Conservation (phyloP, 805 yeast genomes). For the Yamadazyma philogaea region DNA sequence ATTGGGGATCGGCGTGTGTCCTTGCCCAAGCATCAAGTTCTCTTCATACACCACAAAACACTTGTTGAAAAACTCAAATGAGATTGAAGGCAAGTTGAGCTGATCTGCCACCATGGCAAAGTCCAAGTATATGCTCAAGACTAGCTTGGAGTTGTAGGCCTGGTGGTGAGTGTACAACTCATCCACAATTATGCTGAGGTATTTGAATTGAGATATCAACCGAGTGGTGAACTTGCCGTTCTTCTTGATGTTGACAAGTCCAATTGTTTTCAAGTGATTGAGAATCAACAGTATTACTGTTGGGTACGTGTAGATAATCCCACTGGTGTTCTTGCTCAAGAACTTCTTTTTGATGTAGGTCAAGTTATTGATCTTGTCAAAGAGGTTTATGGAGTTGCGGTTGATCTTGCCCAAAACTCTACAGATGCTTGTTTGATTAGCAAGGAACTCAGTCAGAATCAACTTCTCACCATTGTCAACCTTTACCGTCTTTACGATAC, state of each 20-base stretch:
- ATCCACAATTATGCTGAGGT: slow-evolving; percentile 62
- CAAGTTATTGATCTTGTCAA: slow-evolving; percentile 30
- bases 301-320: slow-evolving; percentile 69
- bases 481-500: slow-evolving; percentile 33
- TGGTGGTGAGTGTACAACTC: slow-evolving; percentile 53
- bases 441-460: slow-evolving; percentile 36
- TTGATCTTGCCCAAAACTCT: slow-evolving; percentile 65
- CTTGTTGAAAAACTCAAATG: slow-evolving; percentile 86
- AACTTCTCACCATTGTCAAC: slow-evolving; percentile 26
- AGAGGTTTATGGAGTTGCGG: slow-evolving; percentile 35
- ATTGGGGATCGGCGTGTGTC: slow-evolving; percentile 1
- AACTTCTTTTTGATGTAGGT: slow-evolving; percentile 40
- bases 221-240: slow-evolving; percentile 22
- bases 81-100: slow-evolving; percentile 61
- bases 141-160: slow-evolving; percentile 28
- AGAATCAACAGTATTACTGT: slow-evolving; percentile 64
- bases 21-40: slow-evolving; percentile 29
- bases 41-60: slow-evolving; percentile 83
- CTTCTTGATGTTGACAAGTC: slow-evolving; percentile 30
- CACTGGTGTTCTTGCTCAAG: slow-evolving; percentile 52
- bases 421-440: slow-evolving; percentile 60
- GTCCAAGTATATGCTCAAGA: slow-evolving; percentile 54
- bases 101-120: slow-evolving; percentile 82
- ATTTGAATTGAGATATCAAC: slow-evolving; percentile 63
- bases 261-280: slow-evolving; percentile 51